These are phyloP conservation scores for Amoebophrya sp. DNA, from an alignment of 169 alveolate species.

Conservation along the genomic window DNA sequence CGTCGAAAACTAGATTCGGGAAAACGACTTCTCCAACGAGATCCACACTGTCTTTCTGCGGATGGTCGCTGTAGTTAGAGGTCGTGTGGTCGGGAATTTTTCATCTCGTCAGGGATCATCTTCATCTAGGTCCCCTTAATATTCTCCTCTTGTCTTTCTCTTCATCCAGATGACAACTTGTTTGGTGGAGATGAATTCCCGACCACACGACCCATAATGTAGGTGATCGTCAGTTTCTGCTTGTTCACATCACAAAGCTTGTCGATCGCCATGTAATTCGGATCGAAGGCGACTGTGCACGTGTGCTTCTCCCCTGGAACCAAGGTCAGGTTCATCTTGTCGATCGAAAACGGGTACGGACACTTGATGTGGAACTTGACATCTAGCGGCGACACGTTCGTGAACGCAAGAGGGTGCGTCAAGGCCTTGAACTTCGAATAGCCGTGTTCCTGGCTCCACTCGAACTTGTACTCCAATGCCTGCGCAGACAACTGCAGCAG, in stretches of 20 bases:
- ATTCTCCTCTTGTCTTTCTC: too few relatives aligned
- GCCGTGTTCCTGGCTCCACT: background rate
- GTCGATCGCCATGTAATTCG: slow-evolving; percentile 56
- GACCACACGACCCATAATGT: background rate
- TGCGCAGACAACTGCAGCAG: slow-evolving; percentile 34
- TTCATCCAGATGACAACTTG: too few relatives aligned
- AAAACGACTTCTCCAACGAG: slow-evolving; percentile 78
- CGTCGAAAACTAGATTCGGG: slow-evolving; percentile 73
- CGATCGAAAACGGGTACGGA: slow-evolving; percentile 72
- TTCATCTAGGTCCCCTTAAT: too few relatives aligned
- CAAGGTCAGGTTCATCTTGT: slow-evolving; percentile 60
- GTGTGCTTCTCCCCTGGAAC: slow-evolving; percentile 62
- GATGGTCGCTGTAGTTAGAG: slow-evolving; percentile 66
- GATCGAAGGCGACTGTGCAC: slow-evolving; percentile 74
- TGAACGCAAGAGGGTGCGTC: slow-evolving; percentile 61
- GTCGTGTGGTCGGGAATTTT: too few relatives aligned
- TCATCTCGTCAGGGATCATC: too few relatives aligned
- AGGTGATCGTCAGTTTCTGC: slow-evolving; percentile 53
- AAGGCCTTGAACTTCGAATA: slow-evolving; percentile 31
- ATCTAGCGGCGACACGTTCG: slow-evolving; percentile 68
- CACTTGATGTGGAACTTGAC: slow-evolving; percentile 67
- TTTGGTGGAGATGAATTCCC: background rate
- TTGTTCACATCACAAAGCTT: slow-evolving; percentile 48
- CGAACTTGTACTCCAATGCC: slow-evolving; percentile 34
- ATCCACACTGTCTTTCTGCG: slow-evolving; percentile 76